Evolutionary conservation across 192 early-diverging fungal species (phyloP), one percentile per base, ranked within the genome.

Genomic region (Podila epigama): DNA sequence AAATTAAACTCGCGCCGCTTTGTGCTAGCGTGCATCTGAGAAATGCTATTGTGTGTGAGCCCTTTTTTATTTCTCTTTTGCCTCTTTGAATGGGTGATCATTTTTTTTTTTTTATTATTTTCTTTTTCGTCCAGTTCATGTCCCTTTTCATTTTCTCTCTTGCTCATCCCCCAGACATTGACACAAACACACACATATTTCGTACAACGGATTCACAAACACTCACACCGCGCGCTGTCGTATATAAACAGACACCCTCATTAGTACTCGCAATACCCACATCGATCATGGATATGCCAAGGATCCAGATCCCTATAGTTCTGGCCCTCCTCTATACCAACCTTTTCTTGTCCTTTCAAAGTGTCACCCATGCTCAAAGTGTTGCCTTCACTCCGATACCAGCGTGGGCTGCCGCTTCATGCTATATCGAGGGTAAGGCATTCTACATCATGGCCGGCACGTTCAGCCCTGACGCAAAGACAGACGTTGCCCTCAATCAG

Each of bases 361-460:
- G n/a, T 22, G n/a, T 48, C 44, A 48, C 44, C 15, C 44, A 48
- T 22, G 44, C 44, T 22, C 44, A 48, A 20, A 22, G n/a, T n/a
- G n/a, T 22, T 8, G 44, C n/a, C 44, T 48, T 48, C 6, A 18
- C 16, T 22, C 44, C 44, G 11, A 3, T 0, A 48, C 44, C n/a
- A 5, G 25, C n/a, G n/a, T 48, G 44, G 44, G 44, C 44, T 22
- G 44, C 44, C n/a, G 44, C n/a, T 18, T 48, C 44, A 5, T 16
- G 7, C 7, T 66, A 35, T 28, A 52, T 57, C 6, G 63, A 57
- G 9, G 18, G n/a, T 15, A 33, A 56, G 8, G 27, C 39, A 3
- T 25, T 66, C 39, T 66, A 57, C n/a, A 66, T 66, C 35, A 13
- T 36, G 28, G 63, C 53, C 27, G 63, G 63, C 12, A 35, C 37